Base-by-base conservation (phyloP, 2,329 filamentous ascomycete species). In the Mycosphaerella arachidis region DNA sequence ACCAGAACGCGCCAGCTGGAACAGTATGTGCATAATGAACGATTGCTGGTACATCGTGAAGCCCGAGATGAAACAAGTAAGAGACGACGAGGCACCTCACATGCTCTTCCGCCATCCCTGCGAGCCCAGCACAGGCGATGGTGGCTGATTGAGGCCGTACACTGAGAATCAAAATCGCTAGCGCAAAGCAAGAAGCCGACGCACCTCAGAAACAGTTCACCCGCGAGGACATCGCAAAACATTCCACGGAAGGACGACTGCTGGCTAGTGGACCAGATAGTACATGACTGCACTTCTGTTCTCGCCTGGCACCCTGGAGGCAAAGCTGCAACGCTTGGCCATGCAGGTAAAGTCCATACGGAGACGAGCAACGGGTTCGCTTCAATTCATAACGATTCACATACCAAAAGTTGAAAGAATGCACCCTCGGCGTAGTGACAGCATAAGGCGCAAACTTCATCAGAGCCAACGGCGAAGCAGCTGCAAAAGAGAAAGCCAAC, bases 11-110 rank as follows among this genome's bases (percentile, higher is more conserved):
- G 73, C 74, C 4, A 71, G 68, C 4, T 83, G 80, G 80, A 82
- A 82, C 59, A 72, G 79, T 1, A 75, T 79, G 76, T 80, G 77
- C 10, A 82, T 82, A 79, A 82, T 83, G 80, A 83, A 83, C 67
- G 83, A 82, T 48, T 77, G 76, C 61, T 80, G 77, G 77, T 82
- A 82, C 61, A 61, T 69, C 1, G 76, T 83, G 13, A 76, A 75
- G 50, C 68, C 75, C 0, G 74, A 78, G 37, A 74, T 78, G 4
- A 57, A 70, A 0, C 68, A 73, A n/a, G 68, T 71, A 13, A 62
- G 70, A 16, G 65, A 75, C 1, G 69, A 71, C 9, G 69, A 72
- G 0, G 65, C 67, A 5, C 63, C 74, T 1, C 67, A 64, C 2
- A 71, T 81, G 4, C 57, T 74, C n/a, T 82, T 82, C 65, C 73